phyloP scores from a whole-genome alignment of 148 eudicot species.

The Silene conica region DNA sequence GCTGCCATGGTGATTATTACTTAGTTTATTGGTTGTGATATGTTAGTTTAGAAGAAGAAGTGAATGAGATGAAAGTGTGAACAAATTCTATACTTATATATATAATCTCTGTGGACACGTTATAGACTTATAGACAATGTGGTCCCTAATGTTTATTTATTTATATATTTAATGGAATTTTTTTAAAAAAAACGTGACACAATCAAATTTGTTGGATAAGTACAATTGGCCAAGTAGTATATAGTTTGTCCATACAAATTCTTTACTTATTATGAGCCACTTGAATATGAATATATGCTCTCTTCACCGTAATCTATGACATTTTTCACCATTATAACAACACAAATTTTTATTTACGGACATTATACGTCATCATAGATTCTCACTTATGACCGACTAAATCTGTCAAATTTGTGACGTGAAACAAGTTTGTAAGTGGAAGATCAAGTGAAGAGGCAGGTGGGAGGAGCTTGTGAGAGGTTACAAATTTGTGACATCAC shows the following conservation, averaged over 20 bases:
- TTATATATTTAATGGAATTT: too few relatives aligned
- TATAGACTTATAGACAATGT: background rate
- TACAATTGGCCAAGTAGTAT: background rate
- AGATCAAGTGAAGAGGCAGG: too few relatives aligned
- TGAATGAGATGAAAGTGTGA: constrained; percentile 4
- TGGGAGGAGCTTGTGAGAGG: too few relatives aligned
- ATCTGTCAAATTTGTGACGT: too few relatives aligned
- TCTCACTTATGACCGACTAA: too few relatives aligned
- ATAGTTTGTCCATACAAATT: background rate
- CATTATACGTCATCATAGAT: too few relatives aligned
- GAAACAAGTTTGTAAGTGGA: too few relatives aligned
- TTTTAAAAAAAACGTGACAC: constrained; percentile 23
- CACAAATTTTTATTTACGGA: too few relatives aligned
- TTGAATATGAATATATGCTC: too few relatives aligned
- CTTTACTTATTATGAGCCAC: background rate
- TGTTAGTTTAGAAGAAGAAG: background rate
- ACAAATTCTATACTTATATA: constrained; percentile 8
- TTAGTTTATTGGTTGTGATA: background rate
- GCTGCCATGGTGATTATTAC: constrained; percentile 17
- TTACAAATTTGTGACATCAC: too few relatives aligned
- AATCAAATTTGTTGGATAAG: constrained; percentile 8
- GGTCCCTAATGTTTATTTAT: constrained; percentile 12
- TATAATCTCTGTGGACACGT: constrained; percentile 12
- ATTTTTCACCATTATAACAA: too few relatives aligned
- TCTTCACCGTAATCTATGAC: too few relatives aligned